Evolutionary conservation across 371 early-diverging fungal species (phyloP), one percentile per base, ranked within the genome.

Genomic region (Rhizomucor pusillus): DNA sequence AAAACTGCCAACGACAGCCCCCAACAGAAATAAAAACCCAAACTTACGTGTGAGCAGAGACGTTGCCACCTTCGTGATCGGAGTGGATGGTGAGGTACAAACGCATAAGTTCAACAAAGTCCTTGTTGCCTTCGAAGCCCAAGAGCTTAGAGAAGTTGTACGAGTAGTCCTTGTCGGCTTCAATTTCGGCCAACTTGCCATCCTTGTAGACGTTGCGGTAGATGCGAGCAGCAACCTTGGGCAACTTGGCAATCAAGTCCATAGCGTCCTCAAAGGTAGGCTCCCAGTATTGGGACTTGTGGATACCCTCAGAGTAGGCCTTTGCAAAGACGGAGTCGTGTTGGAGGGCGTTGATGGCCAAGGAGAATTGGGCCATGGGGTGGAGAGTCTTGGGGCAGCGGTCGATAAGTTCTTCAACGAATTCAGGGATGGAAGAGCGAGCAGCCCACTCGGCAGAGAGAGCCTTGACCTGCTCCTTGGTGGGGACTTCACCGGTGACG

Each of bases 11-110:
- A n/a, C 7, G 3, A 29, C 29, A 3, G 7, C 5, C 5, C 29
- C 29, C 29, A 29, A 29, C 29, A 29, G 9, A 50, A 50, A 49
- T 23, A 40, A 50, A 20, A 34, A n/a, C n/a, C n/a, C 16, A 9
- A 11, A 67, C 75, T 66, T 88, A 89, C 74, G 92, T 89, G 79
- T 89, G 91, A 55, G 93, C 93, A 50, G 88, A 94, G 79, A 97
- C 99, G 80, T 98, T 98, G 63, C 99, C 99, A 79, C 99, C 99
- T 85, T 98, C 99, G 88, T 98, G 99, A 79, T 98, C 99, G 65
- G 96, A 93, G 92, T 98, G 99, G 75, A 98, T 97, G 73, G 94
- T 93, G 70, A 98, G 82, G 87, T 98, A 98, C 57, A 98, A 82
- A 65, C 98, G 92, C 93, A 98, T 92, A 69, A 98, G 86, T 74